phyloP scores from a whole-genome alignment of 257 asterid genomes.

The Solanum gandarillasii region DNA sequence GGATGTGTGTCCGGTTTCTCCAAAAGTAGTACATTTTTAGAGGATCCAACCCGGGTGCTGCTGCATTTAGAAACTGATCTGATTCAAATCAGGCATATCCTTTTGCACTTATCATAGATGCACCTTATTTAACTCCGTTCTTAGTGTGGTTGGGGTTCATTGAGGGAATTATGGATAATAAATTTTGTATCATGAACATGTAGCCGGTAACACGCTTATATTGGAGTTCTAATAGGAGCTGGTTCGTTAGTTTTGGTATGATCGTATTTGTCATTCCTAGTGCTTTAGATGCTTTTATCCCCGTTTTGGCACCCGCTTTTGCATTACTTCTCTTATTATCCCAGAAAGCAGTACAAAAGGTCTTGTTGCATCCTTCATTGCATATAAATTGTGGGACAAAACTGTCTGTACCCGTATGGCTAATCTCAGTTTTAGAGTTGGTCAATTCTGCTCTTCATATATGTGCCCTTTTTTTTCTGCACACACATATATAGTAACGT shows the following conservation, averaged over 20 bases:
- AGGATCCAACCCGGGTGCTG: neutral
- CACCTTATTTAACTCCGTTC: neutral
- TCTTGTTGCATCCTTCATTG: too few species aligned
- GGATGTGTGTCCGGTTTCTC: fast-evolving
- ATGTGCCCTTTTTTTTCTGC: neutral
- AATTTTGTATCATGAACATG: neutral
- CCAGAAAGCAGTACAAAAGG: neutral
- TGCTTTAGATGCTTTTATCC: neutral
- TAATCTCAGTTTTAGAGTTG: neutral
- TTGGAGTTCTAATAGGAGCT: neutral
- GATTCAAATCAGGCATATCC: neutral
- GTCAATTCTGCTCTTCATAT: neutral
- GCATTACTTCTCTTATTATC: neutral
- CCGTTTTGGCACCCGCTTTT: neutral
- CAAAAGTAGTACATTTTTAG: fast-evolving
- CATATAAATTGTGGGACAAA: neutral
- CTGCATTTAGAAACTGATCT: neutral
- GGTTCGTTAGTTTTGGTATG: neutral
- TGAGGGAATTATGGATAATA: neutral
- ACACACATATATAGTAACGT: neutral
- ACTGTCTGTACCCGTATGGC: too few species aligned
- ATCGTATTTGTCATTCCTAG: neutral
- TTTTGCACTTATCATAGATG: neutral
- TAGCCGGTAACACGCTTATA: neutral
- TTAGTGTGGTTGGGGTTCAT: neutral